phyloP scores from a whole-genome alignment of 2,329 filamentous ascomycete species.

The Aspergillus pseudoviridinutans region DNA sequence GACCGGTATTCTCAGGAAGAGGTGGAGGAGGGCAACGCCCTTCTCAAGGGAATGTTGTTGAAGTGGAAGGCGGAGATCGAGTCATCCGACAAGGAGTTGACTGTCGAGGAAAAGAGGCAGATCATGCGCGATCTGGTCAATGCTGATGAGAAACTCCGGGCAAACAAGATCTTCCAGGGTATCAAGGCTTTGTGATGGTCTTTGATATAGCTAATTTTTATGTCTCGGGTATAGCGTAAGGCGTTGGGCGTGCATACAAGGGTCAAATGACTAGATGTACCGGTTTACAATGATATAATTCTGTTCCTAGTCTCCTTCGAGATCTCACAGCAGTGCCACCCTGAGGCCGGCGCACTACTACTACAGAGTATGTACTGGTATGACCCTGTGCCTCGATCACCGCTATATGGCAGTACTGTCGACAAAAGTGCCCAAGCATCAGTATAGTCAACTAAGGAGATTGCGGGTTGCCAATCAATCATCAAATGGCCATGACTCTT shows the following conservation, averaged over 20 bases:
- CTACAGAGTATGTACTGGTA: no score
- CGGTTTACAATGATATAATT: neutral
- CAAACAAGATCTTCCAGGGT: constrained; percentile 52
- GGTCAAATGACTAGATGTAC: neutral
- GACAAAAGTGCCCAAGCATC: no score
- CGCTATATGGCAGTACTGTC: no score
- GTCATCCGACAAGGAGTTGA: constrained; percentile 56
- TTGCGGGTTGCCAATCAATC: no score
- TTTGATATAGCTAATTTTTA: neutral
- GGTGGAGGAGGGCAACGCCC: constrained; percentile 78
- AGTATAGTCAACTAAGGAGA: no score
- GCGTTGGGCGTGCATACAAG: neutral
- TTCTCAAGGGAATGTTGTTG: constrained; percentile 78
- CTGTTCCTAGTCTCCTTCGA: neutral
- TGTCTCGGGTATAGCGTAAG: neutral
- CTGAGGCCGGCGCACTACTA: no score
- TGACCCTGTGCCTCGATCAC: no score
- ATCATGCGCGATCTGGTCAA: constrained; percentile 76
- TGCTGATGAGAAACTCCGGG: constrained; percentile 61
- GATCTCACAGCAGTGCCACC: neutral
- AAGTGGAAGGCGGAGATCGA: constrained; percentile 79
- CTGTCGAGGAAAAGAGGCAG: constrained; percentile 70
- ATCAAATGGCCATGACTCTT: no score
- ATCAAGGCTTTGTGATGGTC: constrained; percentile 42
- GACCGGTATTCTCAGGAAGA: constrained; percentile 70